Conservation (phyloP, 2,329 filamentous ascomycete genomes). For the Colletotrichum lini region DNA sequence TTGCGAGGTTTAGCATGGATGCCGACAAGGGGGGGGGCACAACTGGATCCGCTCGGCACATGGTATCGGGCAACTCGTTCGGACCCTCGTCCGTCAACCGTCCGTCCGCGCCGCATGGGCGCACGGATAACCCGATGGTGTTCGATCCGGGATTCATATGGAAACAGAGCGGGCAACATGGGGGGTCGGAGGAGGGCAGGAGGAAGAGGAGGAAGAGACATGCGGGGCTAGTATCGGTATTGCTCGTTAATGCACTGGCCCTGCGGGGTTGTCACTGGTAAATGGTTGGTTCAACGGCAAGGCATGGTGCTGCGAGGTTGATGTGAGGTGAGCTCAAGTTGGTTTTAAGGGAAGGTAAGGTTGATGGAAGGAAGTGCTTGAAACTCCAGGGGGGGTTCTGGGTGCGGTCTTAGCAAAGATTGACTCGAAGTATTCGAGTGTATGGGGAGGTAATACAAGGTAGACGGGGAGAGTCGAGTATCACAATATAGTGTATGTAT, state of each 20-base stretch:
- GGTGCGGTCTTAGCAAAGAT: constrained; percentile 24
- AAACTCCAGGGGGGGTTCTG: not conserved
- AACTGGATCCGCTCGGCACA: constrained; percentile 29
- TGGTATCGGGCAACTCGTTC: constrained; percentile 21
- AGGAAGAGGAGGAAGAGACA: not conserved
- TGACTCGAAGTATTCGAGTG: constrained; percentile 8
- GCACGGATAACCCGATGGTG: constrained; percentile 11
- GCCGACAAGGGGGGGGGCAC: constrained; percentile 1
- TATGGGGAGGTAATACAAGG: not conserved
- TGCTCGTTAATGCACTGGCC: constrained; percentile 4
- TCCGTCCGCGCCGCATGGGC: constrained; percentile 1
- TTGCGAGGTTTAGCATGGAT: constrained; percentile 17
- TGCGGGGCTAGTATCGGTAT: not conserved
- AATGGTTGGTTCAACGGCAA: not conserved
- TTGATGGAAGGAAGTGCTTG: not conserved
- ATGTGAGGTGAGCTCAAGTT: not conserved
- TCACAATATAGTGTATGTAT: constrained; percentile 23
- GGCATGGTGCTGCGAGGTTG: not conserved
- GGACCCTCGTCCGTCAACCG: constrained; percentile 24
- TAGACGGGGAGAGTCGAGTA: not conserved
- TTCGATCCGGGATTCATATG: constrained; percentile 27
- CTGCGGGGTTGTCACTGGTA: constrained; percentile 10
- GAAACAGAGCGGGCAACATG: constrained; percentile 16
- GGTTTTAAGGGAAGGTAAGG: not conserved
- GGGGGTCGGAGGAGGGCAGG: not conserved